These are phyloP conservation scores for Bassia scoparia DNA, from an alignment of 148 eudicot genomes.

Conservation along the genomic window DNA sequence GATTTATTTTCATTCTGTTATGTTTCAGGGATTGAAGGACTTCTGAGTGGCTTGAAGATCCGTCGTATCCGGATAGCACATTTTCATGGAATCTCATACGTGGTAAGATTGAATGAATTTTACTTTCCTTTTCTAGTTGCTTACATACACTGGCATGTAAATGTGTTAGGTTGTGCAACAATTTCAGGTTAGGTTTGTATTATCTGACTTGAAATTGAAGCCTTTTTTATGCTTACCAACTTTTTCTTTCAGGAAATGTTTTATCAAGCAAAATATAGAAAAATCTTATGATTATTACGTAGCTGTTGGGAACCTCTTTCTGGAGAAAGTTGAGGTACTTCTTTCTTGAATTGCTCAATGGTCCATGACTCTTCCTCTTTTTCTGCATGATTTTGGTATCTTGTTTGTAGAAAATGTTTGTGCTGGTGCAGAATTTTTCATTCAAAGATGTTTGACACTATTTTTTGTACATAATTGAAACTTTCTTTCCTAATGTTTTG, in stretches of 20 bases:
- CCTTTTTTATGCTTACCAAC: not conserved
- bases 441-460: not conserved
- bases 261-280: slow-evolving; percentile 46
- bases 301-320: slow-evolving; percentile 64
- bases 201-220: slow-evolving; percentile 4
- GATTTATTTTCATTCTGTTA: slow-evolving; percentile 6
- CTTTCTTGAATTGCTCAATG: not conserved
- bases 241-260: slow-evolving; percentile 51
- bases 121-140: not conserved
- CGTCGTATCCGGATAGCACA: slow-evolving; percentile 56
- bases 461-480: not conserved
- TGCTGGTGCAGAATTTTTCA: not conserved
- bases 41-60: slow-evolving; percentile 72
- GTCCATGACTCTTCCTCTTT: not conserved
- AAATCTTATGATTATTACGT: slow-evolving; percentile 59
- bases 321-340: slow-evolving; percentile 54
- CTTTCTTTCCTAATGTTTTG: not conserved
- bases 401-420: not conserved
- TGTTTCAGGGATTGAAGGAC: slow-evolving; percentile 60
- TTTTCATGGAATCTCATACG: slow-evolving; percentile 60
- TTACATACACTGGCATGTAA: not conserved
- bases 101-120: slow-evolving; percentile 42
- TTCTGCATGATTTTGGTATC: not conserved
- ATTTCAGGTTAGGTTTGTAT: not conserved
- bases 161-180: not conserved